Conservation (phyloP, 148 eudicot species). For the Spergularia marina region DNA sequence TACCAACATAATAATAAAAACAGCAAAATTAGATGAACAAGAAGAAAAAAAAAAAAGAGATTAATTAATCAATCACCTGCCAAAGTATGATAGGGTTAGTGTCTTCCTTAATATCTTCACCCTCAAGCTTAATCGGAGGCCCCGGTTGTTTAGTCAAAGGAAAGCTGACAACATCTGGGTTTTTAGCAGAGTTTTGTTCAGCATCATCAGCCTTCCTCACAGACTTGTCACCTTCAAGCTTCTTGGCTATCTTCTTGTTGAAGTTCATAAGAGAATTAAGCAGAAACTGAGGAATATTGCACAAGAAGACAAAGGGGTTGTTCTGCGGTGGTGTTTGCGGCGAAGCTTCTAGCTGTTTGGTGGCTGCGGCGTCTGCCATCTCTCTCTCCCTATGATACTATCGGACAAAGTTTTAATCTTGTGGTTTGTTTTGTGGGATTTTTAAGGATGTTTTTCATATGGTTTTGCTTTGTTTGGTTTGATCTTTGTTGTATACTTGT, state of each 20-base stretch:
- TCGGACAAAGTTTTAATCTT: no score
- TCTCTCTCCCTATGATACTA: not conserved
- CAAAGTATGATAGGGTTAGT: constrained; percentile 40
- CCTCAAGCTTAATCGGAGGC: constrained; percentile 34
- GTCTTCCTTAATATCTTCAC: constrained; percentile 28
- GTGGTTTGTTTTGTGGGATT: no score
- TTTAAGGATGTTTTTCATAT: no score
- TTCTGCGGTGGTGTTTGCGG: constrained; percentile 16
- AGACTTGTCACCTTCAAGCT: constrained; percentile 7
- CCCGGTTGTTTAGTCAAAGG: constrained; percentile 25
- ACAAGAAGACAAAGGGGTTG: constrained; percentile 27
- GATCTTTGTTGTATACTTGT: no score
- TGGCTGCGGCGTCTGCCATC: constrained; percentile 21
- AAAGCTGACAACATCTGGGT: constrained; percentile 33
- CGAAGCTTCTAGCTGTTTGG: not conserved
- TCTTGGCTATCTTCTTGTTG: constrained; percentile 7
- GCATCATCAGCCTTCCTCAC: constrained; percentile 13
- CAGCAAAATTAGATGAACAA: no score
- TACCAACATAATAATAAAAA: not conserved
- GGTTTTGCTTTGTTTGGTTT: no score
- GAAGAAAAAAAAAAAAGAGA: not conserved
- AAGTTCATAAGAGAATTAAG: constrained; percentile 6
- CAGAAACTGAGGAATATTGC: constrained; percentile 27
- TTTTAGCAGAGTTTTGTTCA: constrained; percentile 26
- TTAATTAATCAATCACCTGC: constrained; percentile 29